A percentile compares a stretch with the other conserved stretches of the same genome.
Evolutionary conservation across 331 rosid genomes (phyloP).

Genomic region (Ulmus americana): DNA sequence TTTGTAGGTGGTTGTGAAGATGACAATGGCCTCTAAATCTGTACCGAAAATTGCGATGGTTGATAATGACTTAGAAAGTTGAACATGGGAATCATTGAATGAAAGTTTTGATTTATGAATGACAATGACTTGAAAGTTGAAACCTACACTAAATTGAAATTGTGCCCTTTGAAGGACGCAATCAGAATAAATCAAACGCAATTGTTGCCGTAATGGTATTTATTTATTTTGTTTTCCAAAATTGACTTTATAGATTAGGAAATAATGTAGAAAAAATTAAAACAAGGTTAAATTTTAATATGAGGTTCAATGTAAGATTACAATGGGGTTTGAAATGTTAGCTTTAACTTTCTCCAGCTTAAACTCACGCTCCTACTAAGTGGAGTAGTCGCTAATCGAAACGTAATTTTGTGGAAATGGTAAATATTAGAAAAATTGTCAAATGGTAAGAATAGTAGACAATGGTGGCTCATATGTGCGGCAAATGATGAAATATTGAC

Average conservation of each 20-base stretch:
- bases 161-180: background rate
- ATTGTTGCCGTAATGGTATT: background rate
- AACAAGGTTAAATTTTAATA: background rate
- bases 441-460: background rate
- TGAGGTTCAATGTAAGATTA: background rate
- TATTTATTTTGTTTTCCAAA: background rate
- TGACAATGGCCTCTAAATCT: too few relatives aligned
- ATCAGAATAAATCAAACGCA: background rate
- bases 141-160: too few relatives aligned
- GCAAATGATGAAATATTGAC: background rate
- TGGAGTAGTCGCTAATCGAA: too few relatives aligned
- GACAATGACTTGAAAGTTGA: background rate
- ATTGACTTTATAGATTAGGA: background rate
- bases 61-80: too few relatives aligned
- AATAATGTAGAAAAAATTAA: background rate
- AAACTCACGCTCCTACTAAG: too few relatives aligned
- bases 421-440: too few relatives aligned
- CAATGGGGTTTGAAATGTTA: too few relatives aligned
- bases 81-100: background rate
- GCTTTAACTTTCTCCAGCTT: too few relatives aligned
- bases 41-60: too few relatives aligned
- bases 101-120: background rate
- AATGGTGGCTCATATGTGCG: background rate
- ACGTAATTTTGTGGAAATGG: too few relatives aligned
- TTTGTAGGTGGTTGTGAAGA: too few relatives aligned